Percentiles rank a stretch among this genome's conserved stretches.
phyloP scores from a whole-genome alignment of 805 yeast genomes.

The Sugiyamaella mastotermitis region DNA sequence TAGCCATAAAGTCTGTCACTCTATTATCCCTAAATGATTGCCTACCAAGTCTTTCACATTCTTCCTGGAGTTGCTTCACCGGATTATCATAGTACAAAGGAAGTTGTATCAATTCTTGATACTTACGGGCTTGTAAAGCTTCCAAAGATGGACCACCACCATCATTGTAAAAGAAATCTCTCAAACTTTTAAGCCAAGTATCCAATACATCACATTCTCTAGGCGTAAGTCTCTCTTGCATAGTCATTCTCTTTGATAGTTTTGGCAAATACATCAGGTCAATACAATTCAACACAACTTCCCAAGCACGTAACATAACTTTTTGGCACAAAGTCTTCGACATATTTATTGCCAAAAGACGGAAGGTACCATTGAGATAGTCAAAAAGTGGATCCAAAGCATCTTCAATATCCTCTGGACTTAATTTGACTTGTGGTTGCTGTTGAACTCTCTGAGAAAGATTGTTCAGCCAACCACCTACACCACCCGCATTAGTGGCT shows the following conservation, averaged over 20 bases:
- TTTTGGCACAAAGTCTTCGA: constrained; percentile 50
- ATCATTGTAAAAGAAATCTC: constrained; percentile 70
- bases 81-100: constrained; percentile 60
- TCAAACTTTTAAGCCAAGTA: constrained; percentile 63
- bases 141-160: constrained; percentile 77
- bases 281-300: constrained; percentile 58
- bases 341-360: constrained; percentile 53
- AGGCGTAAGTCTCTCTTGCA: constrained; percentile 42
- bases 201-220: constrained; percentile 63
- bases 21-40: constrained; percentile 45
- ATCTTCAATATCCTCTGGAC: constrained; percentile 42
- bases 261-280: constrained; percentile 74
- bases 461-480: constrained; percentile 30
- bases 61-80: constrained; percentile 42
- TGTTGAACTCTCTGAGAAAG: constrained; percentile 5
- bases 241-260: constrained; percentile 35
- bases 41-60: constrained; percentile 55
- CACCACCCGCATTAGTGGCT: constrained; percentile 25
- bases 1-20: constrained; percentile 42
- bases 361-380: constrained; percentile 62
- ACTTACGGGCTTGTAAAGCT: constrained; percentile 53
- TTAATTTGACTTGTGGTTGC: constrained; percentile 13
- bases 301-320: constrained; percentile 79
- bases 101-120: constrained; percentile 56
- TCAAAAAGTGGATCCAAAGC: constrained; percentile 70